phyloP scores from a whole-genome alignment of 106 monocot species.

The Vanilla planifolia region DNA sequence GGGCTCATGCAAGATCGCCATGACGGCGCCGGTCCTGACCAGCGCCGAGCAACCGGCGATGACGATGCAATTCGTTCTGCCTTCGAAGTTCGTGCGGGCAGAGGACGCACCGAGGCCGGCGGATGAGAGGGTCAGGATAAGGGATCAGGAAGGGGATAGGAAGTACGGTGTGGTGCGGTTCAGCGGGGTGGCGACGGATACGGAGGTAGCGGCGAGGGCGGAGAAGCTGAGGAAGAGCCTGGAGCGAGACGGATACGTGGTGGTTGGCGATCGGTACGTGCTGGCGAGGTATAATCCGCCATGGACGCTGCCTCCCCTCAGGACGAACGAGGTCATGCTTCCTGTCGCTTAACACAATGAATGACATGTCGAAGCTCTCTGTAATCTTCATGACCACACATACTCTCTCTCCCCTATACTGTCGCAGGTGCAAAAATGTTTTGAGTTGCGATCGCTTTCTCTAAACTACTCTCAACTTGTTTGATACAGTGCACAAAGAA shows the following conservation, averaged over 20 bases:
- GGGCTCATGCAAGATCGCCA: constrained; percentile 63
- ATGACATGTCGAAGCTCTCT: too few relatives aligned
- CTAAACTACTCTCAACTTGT: too few relatives aligned
- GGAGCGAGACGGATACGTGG: constrained; percentile 64
- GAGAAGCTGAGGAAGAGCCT: constrained; percentile 46
- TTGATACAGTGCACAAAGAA: too few relatives aligned
- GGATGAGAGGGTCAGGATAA: constrained; percentile 77
- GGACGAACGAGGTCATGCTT: constrained; percentile 91
- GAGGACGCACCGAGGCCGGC: constrained; percentile 73
- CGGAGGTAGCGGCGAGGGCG: constrained; percentile 54
- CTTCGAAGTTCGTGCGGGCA: constrained; percentile 54
- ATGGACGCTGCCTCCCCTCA: constrained; percentile 75
- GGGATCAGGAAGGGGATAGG: constrained; percentile 65
- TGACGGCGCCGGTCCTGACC: constrained; percentile 73
- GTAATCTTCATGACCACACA: too few relatives aligned
- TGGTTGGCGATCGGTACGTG: constrained; percentile 35
- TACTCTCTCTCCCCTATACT: too few relatives aligned
- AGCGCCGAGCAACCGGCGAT: constrained; percentile 16
- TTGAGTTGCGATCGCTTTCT: too few relatives aligned
- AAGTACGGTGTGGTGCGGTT: constrained; percentile 76
- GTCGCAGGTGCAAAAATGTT: too few relatives aligned
- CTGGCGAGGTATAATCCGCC: constrained; percentile 95
- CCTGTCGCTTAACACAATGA: too few relatives aligned
- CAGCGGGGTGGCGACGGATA: constrained; percentile 55
- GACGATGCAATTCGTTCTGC: constrained; percentile 91